Evolutionary conservation across 768 basidiomycete species (phyloP), one percentile per base, ranked within the genome.

Genomic region (Boletellus ananas): DNA sequence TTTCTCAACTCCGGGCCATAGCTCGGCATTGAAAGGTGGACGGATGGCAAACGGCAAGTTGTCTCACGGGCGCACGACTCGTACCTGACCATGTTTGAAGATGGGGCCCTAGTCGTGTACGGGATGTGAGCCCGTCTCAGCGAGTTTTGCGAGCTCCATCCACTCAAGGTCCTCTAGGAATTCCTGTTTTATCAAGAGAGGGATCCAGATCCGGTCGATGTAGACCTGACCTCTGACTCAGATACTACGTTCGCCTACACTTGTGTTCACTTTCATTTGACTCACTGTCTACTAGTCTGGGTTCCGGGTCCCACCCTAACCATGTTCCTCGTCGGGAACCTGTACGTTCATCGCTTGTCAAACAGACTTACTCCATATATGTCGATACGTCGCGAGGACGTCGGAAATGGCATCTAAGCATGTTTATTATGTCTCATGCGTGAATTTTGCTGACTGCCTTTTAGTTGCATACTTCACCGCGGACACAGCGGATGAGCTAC

Each of bases 351-450:
- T 77, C 83, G 43, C 75, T 90, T 25, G 76, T 87, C 50, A 90
- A 90, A 60, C 87, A 90, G 64, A 90, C 87, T 0, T 90, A 87
- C 62, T 88, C 86, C 8, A 87, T 87, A 25, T 86, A 76, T 57
- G 84, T 88, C 34, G 76, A 84, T n/a, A 83, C 80, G 3, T 58
- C 75, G 17, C 68, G 73, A 48, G 86, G 85, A n/a, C 77, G 78
- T 50, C 75, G 83, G 55, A 90, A 90, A 58, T 90, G 87, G 87
- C 87, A 90, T 58, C 74, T 90, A 29, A 89, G 87, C 88, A 64
- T 45, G 84, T 69, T 35, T 13, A 50, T 39, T 54, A 57, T 20
- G 43, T 47, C 38, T 33, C 34, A 31, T 33, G n/a, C 13, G 39
- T 39, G 47, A 42, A 34, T 50, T 25, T 35, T 13, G 12, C 46